A percentile compares a stretch with the other conserved stretches of the same genome.
These are phyloP conservation scores for Podila clonocystis DNA, from an alignment of 192 early-diverging fungal genomes.

Conservation along the genomic window DNA sequence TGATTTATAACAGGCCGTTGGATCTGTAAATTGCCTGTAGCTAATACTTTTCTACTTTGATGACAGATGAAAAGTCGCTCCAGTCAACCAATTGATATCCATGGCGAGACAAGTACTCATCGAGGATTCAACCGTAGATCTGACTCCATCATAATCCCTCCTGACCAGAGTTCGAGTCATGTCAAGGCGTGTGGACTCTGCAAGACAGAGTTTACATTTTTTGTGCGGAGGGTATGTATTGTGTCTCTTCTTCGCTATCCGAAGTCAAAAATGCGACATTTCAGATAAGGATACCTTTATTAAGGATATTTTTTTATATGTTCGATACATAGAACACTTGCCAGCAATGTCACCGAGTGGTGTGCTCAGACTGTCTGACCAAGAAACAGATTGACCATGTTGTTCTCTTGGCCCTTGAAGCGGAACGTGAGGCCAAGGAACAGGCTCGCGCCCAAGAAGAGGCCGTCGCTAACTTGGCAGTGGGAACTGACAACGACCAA, in stretches of 20 bases:
- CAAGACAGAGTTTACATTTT: slow-evolving; percentile 49
- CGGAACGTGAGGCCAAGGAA: slow-evolving; percentile 28
- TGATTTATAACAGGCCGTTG: background rate
- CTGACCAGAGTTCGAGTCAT: slow-evolving; percentile 13
- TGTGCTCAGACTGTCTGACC: slow-evolving; percentile 56
- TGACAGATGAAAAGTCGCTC: slow-evolving; percentile 39
- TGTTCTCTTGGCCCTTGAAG: slow-evolving; percentile 34
- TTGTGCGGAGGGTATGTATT: slow-evolving; percentile 54
- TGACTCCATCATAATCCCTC: slow-evolving; percentile 7
- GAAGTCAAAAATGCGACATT: background rate
- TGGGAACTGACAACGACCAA: too few relatives aligned
- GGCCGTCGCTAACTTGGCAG: too few relatives aligned
- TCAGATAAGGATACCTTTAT: background rate
- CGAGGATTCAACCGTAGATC: slow-evolving; percentile 23
- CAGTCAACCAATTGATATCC: background rate
- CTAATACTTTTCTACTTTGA: background rate
- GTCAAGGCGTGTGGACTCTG: slow-evolving; percentile 53
- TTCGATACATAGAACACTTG: slow-evolving; percentile 32
- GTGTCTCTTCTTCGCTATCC: too few relatives aligned
- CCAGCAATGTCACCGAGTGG: slow-evolving; percentile 41
- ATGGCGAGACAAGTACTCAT: background rate
- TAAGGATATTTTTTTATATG: background rate
- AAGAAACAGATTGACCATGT: slow-evolving; percentile 54
- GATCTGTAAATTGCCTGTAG: background rate
- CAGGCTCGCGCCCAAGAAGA: background rate